Evolutionary conservation across 805 yeast genomes (phyloP), one percentile per base, ranked within the genome.

Genomic region (Lipomyces sp.): DNA sequence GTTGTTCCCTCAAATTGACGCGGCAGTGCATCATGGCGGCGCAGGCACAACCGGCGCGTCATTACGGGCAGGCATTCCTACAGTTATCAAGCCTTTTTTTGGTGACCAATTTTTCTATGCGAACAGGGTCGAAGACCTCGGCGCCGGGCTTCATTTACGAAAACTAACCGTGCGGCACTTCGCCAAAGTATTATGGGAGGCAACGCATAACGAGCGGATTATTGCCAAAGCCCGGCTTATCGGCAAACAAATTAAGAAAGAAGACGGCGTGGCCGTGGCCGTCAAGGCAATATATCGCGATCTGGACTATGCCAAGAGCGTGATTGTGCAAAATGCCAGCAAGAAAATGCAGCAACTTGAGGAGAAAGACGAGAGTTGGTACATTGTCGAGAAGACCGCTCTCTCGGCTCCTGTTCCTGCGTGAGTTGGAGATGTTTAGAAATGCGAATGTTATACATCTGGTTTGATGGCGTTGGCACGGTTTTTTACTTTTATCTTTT

Each of bases 21-120:
- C 94, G 0, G 97, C 97, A 0, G 97, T 94, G 3, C 98, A 94
- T 75, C 98, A 94, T 76, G 98, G 98, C 51, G 98, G 98, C 0
- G 89, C 97, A 0, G 98, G 98, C 1, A 91, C 98, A 0, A 94
- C 98, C 0, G 98, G 98, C 6, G 97, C 97, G 0, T 84, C 96
- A 1, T 76, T 94, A 63, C 81, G 93, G 68, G 89, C 90, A 13
- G 98, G 98, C 0, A 77, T 90, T 39, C 98, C 98, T 0, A 92
- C 97, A 0, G 84, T 94, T 42, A 86, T 94, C 72, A 94, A 93
- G 76, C 98, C 98, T 1, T 94, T 94, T 74, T 94, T 94, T 76
- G 98, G 97, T 0, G 98, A 94, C 77, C 98, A 94, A 77, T 93
- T 90, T 75, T 94, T 94, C 75, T 94, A 90, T 76, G 97, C 96